phyloP scores from a whole-genome alignment of 2,329 filamentous ascomycete genomes.

The Fusarium hainanense region DNA sequence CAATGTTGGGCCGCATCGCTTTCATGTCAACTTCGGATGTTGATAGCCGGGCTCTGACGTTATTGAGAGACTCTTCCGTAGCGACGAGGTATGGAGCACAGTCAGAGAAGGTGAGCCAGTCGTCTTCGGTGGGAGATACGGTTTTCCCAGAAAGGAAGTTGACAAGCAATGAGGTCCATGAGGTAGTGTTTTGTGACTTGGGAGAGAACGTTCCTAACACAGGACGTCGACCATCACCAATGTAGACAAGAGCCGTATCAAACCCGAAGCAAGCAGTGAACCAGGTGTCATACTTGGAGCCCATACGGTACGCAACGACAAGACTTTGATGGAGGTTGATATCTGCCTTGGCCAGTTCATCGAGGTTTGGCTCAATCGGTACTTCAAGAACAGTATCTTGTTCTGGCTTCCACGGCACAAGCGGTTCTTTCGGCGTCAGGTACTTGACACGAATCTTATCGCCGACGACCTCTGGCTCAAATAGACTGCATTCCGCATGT shows the following conservation, averaged over 20 bases:
- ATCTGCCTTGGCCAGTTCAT: slow-evolving; percentile 58
- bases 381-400: slow-evolving; percentile 60
- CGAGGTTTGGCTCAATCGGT: slow-evolving; percentile 65
- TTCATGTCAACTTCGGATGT: slow-evolving; percentile 68
- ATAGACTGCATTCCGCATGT: slow-evolving; percentile 71
- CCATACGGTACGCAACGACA: slow-evolving; percentile 72
- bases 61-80: slow-evolving; percentile 74
- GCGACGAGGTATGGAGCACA: slow-evolving; percentile 79
- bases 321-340: slow-evolving; percentile 70
- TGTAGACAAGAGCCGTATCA: slow-evolving; percentile 69
- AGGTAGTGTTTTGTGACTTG: slow-evolving; percentile 44
- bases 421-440: slow-evolving; percentile 51
- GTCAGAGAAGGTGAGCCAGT: slow-evolving; percentile 77
- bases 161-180: slow-evolving; percentile 52
- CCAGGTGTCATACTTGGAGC: slow-evolving; percentile 68
- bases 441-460: slow-evolving; percentile 58
- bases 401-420: slow-evolving; percentile 53
- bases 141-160: slow-evolving; percentile 46
- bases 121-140: slow-evolving; percentile 44
- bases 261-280: slow-evolving; percentile 75
- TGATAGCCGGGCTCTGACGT: slow-evolving; percentile 69
- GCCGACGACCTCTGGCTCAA: slow-evolving; percentile 65
- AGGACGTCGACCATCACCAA: slow-evolving; percentile 68
- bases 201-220: slow-evolving; percentile 69
- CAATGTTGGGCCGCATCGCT: slow-evolving; percentile 79